Evolutionary conservation across 345 rosid genomes (phyloP).

Genomic region (Rhodamnia rubescens): DNA sequence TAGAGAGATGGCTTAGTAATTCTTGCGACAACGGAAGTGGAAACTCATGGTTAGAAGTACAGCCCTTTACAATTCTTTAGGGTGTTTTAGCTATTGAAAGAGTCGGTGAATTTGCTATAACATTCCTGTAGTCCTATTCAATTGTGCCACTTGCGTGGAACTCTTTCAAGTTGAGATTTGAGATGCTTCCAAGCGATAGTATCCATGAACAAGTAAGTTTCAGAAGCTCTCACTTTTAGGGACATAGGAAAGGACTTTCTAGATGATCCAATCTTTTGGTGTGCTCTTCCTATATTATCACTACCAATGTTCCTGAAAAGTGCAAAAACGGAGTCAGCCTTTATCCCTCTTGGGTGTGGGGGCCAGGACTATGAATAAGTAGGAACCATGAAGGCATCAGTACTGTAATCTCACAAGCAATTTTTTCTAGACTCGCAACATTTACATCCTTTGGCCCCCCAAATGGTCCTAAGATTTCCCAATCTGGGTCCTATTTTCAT

Average conservation of each 20-base stretch:
- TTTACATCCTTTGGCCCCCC: not conserved
- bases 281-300: not conserved
- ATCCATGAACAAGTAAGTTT: not conserved
- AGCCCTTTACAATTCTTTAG: not conserved
- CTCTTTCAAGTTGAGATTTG: not conserved
- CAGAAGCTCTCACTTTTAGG: not conserved
- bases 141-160: not conserved
- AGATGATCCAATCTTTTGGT: not conserved
- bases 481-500: not conserved
- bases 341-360: not conserved
- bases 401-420: not conserved
- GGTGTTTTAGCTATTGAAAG: not conserved
- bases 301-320: not conserved
- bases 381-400: not conserved
- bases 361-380: not conserved
- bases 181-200: not conserved
- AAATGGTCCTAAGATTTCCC: not conserved
- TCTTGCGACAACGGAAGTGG: not conserved
- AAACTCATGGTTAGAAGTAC: not conserved
- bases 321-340: not conserved
- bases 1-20: not conserved
- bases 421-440: not conserved
- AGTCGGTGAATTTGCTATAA: not conserved
- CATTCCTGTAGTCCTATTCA: not conserved
- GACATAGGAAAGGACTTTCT: not conserved